Evolutionary conservation across 345 rosid genomes (phyloP), one percentile per base, ranked within the genome.

Genomic region (Gossypium arboreum): DNA sequence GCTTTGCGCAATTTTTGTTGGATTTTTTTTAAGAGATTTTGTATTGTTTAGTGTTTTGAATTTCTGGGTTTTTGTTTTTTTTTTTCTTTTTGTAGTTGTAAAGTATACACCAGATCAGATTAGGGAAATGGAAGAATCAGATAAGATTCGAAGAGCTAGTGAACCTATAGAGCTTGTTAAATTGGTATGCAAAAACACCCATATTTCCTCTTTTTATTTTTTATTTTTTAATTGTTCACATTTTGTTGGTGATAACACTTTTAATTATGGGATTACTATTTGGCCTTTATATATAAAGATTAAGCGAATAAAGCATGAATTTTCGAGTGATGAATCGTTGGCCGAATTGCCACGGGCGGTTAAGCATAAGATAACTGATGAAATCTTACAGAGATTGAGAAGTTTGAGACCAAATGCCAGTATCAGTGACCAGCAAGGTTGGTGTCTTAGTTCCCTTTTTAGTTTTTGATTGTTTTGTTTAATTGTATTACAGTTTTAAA

Each of bases 41-140:
- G 8, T 12, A 4, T 55, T 55, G 25, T 8, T 50, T 8, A 22
- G 18, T 67, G 73, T 17, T 44, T 39, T 64, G 71, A 20, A 58
- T 13, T 60, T 18, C 76, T 43, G 55, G 18, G 61, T 13, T 57
- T 18, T 22, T 9, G 60, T 29, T 29, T 34, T 4, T 34, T 34
- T 34, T 10, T 68, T 67, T 41, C 76, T 67, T n/a, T 79, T 75
- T 43, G 6, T 78, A 93, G 99, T 72, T 80, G 91, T 84, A 60
- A 88, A 81, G 71, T 96, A 90, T 73, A 86, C 95, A 13, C 85
- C 90, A 39, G 93, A 87, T 80, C 97, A 93, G 97, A 87, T 92
- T 84, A 85, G 78, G 86, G 88, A 80, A 83, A 96, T 92, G 97
- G 92, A 92, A 83, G 98, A 93, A 74, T 92, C 97, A 11, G 76